A percentile compares a stretch with the other conserved stretches of the same genome.
Conservation (phyloP, 169 alveolate genomes). For the Babesia caballi region DNA sequence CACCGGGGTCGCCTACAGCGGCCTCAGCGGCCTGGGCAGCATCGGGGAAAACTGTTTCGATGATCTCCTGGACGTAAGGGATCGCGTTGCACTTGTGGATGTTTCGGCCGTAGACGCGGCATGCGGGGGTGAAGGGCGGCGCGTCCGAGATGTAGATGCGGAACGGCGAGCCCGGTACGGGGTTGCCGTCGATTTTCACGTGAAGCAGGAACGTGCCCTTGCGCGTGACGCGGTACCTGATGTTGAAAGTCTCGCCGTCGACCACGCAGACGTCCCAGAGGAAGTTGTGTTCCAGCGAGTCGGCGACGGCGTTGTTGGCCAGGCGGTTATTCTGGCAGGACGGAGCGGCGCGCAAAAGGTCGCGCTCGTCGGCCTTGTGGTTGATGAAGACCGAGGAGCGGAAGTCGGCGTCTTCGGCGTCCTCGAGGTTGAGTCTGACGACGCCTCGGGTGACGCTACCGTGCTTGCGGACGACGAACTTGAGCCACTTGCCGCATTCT, state of each 20-base stretch:
- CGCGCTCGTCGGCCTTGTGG: conserved; percentile 46
- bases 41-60: conserved; percentile 24
- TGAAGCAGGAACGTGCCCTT: conserved; percentile 46
- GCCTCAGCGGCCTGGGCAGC: not conserved
- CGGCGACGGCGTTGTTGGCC: conserved; percentile 43
- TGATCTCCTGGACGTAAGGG: conserved; percentile 35
- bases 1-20: not conserved
- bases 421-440: conserved; percentile 27
- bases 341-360: conserved; percentile 24
- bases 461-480: conserved; percentile 58
- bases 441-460: conserved; percentile 25
- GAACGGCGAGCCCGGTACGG: conserved; percentile 62
- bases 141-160: conserved; percentile 55
- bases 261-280: conserved; percentile 60
- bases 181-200: conserved; percentile 61
- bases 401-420: conserved; percentile 45
- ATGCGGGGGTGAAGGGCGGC: conserved; percentile 4
- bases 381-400: conserved; percentile 37
- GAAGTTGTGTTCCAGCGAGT: conserved; percentile 35
- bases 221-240: conserved; percentile 30
- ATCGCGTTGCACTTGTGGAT: conserved; percentile 25
- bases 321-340: conserved; percentile 35
- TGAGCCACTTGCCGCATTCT: conserved; percentile 71
- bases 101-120: conserved; percentile 29
- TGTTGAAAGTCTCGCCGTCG: conserved; percentile 29